phyloP scores from a whole-genome alignment of 176 grass and related monocot species.

The Saccharum officinarum region DNA sequence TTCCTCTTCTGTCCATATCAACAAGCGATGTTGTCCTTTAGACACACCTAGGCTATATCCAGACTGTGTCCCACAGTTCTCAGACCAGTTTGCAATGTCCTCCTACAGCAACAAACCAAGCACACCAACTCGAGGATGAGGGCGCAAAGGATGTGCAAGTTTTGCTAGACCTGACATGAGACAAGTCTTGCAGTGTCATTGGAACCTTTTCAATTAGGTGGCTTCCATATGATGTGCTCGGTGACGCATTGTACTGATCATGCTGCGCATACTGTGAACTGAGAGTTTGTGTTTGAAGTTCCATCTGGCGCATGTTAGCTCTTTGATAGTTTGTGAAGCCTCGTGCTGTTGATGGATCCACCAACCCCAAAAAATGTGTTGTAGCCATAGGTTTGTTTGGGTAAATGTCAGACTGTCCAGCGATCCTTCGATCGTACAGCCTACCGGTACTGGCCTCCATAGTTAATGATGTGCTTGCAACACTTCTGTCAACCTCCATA shows the following conservation, averaged over 20 bases:
- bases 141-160: slow-evolving; percentile 52
- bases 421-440: slow-evolving; percentile 32
- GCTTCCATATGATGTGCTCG: slow-evolving; percentile 23
- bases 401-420: slow-evolving; percentile 28
- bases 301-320: slow-evolving; percentile 37
- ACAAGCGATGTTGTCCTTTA: slow-evolving; percentile 9
- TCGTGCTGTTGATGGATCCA: slow-evolving; percentile 48
- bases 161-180: slow-evolving; percentile 41
- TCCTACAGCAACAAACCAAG: slow-evolving; percentile 62
- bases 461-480: slow-evolving; percentile 27
- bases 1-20: slow-evolving; percentile 29
- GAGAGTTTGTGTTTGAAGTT: slow-evolving; percentile 22
- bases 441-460: slow-evolving; percentile 24
- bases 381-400: slow-evolving; percentile 60
- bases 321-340: slow-evolving; percentile 32
- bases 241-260: slow-evolving; percentile 46
- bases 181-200: slow-evolving; percentile 34
- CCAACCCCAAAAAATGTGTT: slow-evolving; percentile 58
- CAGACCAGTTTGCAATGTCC: slow-evolving; percentile 64
- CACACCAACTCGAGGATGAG: slow-evolving; percentile 68
- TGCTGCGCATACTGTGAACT: not conserved
- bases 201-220: slow-evolving; percentile 24
- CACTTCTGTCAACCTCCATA: not conserved
- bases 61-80: slow-evolving; percentile 41
- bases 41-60: slow-evolving; percentile 13